A percentile compares a stretch with the other conserved stretches of the same genome.
Evolutionary conservation across 1,139 yeast species (phyloP).

Genomic region (Blastobotrys arbuscula): DNA sequence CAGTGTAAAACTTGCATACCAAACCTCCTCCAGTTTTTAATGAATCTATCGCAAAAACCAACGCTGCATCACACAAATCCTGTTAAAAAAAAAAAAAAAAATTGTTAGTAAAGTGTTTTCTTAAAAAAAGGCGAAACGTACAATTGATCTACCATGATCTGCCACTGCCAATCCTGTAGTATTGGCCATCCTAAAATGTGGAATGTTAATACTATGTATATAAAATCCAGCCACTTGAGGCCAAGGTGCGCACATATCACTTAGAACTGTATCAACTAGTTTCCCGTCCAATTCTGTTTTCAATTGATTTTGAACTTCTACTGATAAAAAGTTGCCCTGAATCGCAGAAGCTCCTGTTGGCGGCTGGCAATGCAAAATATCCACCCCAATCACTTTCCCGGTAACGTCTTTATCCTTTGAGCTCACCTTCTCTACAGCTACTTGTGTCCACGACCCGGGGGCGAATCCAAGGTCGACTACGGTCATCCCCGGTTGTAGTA

Average conservation of each 20-base stretch:
- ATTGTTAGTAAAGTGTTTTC: not conserved
- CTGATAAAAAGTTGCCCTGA: conserved; percentile 80
- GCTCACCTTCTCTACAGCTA: conserved; percentile 53
- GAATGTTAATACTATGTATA: conserved; percentile 71
- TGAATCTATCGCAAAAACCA: conserved; percentile 64
- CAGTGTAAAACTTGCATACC: conserved; percentile 67
- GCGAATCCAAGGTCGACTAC: conserved; percentile 90
- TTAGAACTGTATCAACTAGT: conserved; percentile 55
- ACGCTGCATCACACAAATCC: conserved; percentile 90
- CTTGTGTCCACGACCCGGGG: conserved; percentile 95
- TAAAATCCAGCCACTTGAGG: conserved; percentile 59
- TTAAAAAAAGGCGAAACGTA: conserved; percentile 27
- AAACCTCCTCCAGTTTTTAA: conserved; percentile 65
- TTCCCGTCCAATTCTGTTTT: conserved; percentile 25
- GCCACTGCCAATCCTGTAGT: conserved; percentile 57
- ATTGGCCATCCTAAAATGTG: conserved; percentile 71
- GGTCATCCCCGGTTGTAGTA: conserved; percentile 53
- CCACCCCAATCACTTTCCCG: conserved; percentile 82
- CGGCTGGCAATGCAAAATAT: conserved; percentile 70
- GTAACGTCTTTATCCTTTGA: not conserved
- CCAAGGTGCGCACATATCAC: conserved; percentile 83
- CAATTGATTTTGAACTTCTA: conserved; percentile 57
- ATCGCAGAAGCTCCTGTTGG: conserved; percentile 73
- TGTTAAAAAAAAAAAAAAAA: no score
- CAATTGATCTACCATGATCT: conserved; percentile 58